A percentile compares a stretch with the other conserved stretches of the same genome.
Evolutionary conservation across 306 rosid genomes (phyloP).

Genomic region (Acacia confusa): DNA sequence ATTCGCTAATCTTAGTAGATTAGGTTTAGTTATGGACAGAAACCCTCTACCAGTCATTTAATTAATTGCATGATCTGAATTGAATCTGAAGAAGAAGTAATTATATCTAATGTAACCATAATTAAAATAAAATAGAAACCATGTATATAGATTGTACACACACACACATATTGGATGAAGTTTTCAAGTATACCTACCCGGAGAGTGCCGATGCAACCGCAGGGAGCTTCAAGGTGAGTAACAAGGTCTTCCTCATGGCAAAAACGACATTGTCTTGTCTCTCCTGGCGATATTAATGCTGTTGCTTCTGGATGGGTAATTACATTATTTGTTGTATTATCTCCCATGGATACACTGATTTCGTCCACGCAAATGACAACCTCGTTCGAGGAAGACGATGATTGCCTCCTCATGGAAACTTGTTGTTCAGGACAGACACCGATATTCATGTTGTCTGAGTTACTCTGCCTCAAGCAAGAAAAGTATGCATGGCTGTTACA

Average conservation of each 20-base stretch:
- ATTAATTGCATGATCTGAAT: background rate
- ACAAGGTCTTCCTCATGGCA: constrained; percentile 41
- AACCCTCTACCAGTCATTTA: background rate
- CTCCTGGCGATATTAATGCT: background rate
- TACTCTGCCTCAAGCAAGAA: constrained; percentile 1
- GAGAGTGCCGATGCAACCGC: constrained; percentile 35
- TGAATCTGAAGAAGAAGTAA: background rate
- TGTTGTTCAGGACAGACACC: background rate
- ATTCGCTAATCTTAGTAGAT: background rate
- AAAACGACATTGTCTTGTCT: constrained; percentile 24
- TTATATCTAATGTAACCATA: background rate
- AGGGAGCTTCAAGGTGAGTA: constrained; percentile 35
- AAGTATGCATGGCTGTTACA: background rate
- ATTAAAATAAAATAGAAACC: background rate
- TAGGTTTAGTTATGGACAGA: background rate
- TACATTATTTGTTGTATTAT: background rate
- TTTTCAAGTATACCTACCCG: constrained; percentile 33
- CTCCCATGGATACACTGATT: background rate
- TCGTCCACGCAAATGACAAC: background rate
- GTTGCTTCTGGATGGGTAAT: background rate
- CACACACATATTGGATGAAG: background rate
- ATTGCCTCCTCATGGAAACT: background rate
- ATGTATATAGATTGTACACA: too few relatives aligned
- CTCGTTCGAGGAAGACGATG: background rate
- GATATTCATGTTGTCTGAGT: background rate